Evolutionary conservation across 371 early-diverging fungal species (phyloP).

Genomic region (Syncephalastrum sp.): DNA sequence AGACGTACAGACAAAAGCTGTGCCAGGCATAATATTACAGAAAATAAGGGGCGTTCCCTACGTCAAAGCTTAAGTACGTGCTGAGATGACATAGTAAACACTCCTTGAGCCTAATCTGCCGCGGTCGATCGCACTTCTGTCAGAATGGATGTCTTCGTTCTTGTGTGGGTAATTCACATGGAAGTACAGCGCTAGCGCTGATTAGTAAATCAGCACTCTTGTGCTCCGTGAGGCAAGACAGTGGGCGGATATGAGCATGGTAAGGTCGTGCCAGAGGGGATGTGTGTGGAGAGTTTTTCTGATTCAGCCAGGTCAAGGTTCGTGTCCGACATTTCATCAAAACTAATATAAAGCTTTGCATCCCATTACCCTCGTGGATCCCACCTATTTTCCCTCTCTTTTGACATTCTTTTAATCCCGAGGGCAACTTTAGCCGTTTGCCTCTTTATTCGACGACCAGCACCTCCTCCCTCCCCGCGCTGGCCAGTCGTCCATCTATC

Average conservation of each 20-base stretch:
- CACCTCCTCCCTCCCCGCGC: not conserved
- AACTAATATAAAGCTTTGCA: constrained; percentile 4
- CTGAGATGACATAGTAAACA: too few species aligned
- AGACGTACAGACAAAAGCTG: too few species aligned
- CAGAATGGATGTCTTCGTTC: not conserved
- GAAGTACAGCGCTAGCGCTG: constrained; percentile 11
- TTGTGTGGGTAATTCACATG: constrained; percentile 31
- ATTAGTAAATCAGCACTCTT: constrained; percentile 7
- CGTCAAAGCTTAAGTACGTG: too few species aligned
- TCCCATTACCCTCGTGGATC: not conserved
- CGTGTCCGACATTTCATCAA: constrained; percentile 3
- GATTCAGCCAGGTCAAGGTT: constrained; percentile 4
- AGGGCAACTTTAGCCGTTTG: constrained; percentile 1
- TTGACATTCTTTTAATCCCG: constrained; percentile 5
- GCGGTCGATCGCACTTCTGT: too few species aligned
- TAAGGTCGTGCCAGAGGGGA: constrained; percentile 5
- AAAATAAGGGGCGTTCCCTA: too few species aligned
- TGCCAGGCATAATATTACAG: too few species aligned
- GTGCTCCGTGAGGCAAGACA: constrained; percentile 5
- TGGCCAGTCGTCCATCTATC: constrained; percentile 3
- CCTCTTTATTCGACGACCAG: constrained; percentile 5
- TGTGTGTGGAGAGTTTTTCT: constrained; percentile 6
- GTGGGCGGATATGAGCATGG: not conserved
- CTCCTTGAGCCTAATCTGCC: too few species aligned
- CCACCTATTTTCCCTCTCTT: constrained; percentile 8